Evolutionary conservation across 2,329 filamentous ascomycete species (phyloP).

Genomic region (Pseudogymnoascus sp.): DNA sequence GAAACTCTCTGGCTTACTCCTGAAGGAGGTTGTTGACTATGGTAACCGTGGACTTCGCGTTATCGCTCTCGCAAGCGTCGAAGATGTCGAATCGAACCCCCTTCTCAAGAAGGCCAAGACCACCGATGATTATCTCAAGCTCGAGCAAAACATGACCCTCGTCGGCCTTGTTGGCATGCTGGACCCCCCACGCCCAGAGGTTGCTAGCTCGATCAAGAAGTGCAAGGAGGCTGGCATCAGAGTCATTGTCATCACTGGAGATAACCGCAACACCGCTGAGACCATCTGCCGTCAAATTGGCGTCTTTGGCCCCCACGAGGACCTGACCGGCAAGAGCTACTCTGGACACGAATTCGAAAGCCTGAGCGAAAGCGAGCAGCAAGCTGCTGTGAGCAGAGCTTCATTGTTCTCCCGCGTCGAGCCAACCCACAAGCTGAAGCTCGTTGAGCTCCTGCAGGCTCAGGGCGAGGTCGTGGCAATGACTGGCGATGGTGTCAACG

Average conservation of each 20-base stretch:
- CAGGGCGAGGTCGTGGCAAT: conserved; percentile 93
- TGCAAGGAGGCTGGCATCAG: conserved; percentile 92
- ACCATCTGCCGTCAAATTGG: conserved; percentile 97
- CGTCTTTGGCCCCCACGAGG: conserved; percentile 73
- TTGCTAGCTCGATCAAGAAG: conserved; percentile 73
- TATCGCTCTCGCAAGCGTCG: conserved; percentile 81
- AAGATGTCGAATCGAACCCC: conserved; percentile 63
- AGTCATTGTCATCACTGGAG: conserved; percentile 95
- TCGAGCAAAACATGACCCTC: conserved; percentile 92
- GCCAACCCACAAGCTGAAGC: conserved; percentile 91
- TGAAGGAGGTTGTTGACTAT: conserved; percentile 77
- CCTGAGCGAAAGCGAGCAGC: conserved; percentile 67
- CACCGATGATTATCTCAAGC: conserved; percentile 70
- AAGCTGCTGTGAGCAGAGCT: conserved; percentile 74
- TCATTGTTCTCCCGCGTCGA: conserved; percentile 95
- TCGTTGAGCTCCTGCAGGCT: conserved; percentile 92
- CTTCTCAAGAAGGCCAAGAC: conserved; percentile 69
- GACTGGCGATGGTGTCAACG: conserved; percentile 98
- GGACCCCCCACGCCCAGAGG: conserved; percentile 90
- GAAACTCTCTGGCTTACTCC: conserved; percentile 60
- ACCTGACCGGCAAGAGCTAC: conserved; percentile 84
- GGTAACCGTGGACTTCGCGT: conserved; percentile 89
- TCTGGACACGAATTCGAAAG: conserved; percentile 93
- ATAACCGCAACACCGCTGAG: conserved; percentile 96
- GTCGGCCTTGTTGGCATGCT: conserved; percentile 93